These are phyloP conservation scores for Yarrowia osloensis DNA, from an alignment of 805 yeast species.

Conservation along the genomic window DNA sequence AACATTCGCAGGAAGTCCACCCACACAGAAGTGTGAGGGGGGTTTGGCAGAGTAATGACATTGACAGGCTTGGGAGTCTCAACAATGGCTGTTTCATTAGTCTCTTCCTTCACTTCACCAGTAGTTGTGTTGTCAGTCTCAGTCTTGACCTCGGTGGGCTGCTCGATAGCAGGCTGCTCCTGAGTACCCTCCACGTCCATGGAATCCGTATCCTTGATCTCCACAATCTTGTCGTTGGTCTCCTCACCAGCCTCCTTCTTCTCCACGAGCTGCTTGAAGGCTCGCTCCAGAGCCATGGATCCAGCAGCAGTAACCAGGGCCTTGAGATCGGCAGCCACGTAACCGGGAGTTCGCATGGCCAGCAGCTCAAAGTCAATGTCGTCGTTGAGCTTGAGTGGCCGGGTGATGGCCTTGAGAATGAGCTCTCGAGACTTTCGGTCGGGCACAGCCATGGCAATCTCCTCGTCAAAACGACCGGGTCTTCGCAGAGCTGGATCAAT, in stretches of 20 bases:
- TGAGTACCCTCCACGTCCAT: slow-evolving; percentile 46
- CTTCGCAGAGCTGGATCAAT: slow-evolving; percentile 92
- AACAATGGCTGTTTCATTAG: slow-evolving; percentile 36
- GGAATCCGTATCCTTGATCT: slow-evolving; percentile 36
- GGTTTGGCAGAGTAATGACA: slow-evolving; percentile 26
- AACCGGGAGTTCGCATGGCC: slow-evolving; percentile 95
- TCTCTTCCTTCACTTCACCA: not conserved
- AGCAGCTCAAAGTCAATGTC: slow-evolving; percentile 67
- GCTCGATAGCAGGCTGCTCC: slow-evolving; percentile 11
- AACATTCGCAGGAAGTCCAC: slow-evolving; percentile 62
- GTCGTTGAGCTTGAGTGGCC: slow-evolving; percentile 64
- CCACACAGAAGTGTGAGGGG: slow-evolving; percentile 45
- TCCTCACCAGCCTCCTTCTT: slow-evolving; percentile 32
- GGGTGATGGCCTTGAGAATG: slow-evolving; percentile 74
- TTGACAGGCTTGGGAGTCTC: not conserved
- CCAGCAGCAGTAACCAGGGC: slow-evolving; percentile 96
- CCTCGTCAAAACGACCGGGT: slow-evolving; percentile 96
- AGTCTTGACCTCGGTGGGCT: slow-evolving; percentile 17
- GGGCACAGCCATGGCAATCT: slow-evolving; percentile 93
- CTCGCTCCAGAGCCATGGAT: slow-evolving; percentile 87
- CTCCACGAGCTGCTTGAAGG: slow-evolving; percentile 57
- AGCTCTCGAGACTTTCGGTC: slow-evolving; percentile 77
- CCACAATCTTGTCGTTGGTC: slow-evolving; percentile 31
- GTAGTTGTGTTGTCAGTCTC: not conserved
- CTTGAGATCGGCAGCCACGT: slow-evolving; percentile 95